Evolutionary conservation across 2,329 filamentous ascomycete genomes (phyloP), one percentile per base, ranked within the genome.

Genomic region (Alternaria solani): DNA sequence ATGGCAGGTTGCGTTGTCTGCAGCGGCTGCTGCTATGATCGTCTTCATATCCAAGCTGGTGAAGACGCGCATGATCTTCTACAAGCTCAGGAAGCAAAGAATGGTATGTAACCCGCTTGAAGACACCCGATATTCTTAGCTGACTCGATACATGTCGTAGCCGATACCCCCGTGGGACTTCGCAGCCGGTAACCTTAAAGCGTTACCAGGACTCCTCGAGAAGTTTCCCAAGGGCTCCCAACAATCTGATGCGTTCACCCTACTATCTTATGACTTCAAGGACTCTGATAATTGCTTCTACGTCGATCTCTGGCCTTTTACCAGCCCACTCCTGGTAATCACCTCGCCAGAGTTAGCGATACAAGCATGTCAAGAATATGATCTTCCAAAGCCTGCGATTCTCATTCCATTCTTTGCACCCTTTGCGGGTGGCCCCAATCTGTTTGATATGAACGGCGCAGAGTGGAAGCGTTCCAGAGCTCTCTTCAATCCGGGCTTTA

Each of bases 381-480:
- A 65, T 41, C 49, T 66, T 51, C 28, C 54, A 28, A 59, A 68
- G 60, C 61, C 56, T n/a, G 11, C 41, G 7, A 51, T 43, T 14
- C 44, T 60, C 20, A 30, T 43, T 3, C 32, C 57, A 1, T 63
- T 58, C n/a, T 59, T 71, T n/a, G 47, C 47, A 14, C 63, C 57
- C 4, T 56, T 72, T 14, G 55, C 53, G 8, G 70, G 68, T 0
- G 65, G 68, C 0, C 51, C 42, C 1, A 64, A 51, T 44, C 16
- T 72, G 0, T 48, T 72, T 20, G 47, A 60, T 0, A 71, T 67
- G 62, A 63, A 59, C 26, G 61, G 52, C 5, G 18, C 54, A 1
- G 55, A 63, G 25, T 73, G 68, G 67, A 73, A 69, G 47, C 78
- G 83, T 2, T 67, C 62, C 47, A 52, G 68, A 12, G 39, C 55